Evolutionary conservation across 108 stramenopile species (phyloP), one percentile per base, ranked within the genome.

Genomic region (Skeletonema menzelii): DNA sequence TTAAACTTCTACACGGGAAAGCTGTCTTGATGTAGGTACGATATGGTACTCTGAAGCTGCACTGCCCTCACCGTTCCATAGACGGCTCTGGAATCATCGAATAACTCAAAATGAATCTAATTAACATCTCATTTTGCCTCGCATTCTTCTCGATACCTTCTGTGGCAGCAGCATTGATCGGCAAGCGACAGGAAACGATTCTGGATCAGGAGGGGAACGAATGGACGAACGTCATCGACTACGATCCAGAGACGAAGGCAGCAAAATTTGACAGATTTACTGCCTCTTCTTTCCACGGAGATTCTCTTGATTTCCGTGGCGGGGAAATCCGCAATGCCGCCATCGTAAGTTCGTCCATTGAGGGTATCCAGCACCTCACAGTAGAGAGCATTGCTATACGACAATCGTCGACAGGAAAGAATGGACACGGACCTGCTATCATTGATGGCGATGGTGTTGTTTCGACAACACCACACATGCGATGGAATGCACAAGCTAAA

Each of bases 291-390:
- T 75, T 84, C 17, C 13, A n/a, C 30, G 83, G 83, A 11, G 83
- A 84, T 17, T 65, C 63, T 42, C 55, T 84, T 62, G 72, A 79
- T 22, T 80, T 84, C 30, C 63, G 63, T 22, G 75, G 79, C 27
- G 27, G 75, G 10, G 77, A 68, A 47, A 59, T 84, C 20, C 53
- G 49, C 56, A 76, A 76, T 28, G 83, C 79, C 14, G 59, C 53
- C 20, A 28, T 84, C 19, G 56, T 70, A 0, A 65, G 71, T 59
- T 57, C 72, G 3, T 63, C 73, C 15, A 57, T 82, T 26, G 75
- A 76, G 12, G 76, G 77, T 5, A 30, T 82, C 1, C 31, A 78
- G 24, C 82, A 82, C 37, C 67, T 82, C 40, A 63, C 69, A 5
- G 77, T 78, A 26, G 78, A 75, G 19, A 68, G 71, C 24, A 17